Evolutionary conservation across 306 rosid species (phyloP), one percentile per base, ranked within the genome.

Genomic region (Cicer pinnatifidum): DNA sequence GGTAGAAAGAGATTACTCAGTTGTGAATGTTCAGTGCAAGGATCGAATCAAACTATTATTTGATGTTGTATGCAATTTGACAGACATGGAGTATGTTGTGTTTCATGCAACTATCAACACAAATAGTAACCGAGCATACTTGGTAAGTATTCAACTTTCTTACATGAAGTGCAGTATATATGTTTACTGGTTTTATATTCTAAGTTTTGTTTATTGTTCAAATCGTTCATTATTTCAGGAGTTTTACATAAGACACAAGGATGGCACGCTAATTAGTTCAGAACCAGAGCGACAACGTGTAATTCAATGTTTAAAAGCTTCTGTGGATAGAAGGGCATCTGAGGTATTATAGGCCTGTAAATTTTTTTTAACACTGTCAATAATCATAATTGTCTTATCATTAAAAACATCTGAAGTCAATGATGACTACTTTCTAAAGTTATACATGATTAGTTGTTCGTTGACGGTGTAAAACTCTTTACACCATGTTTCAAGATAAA

Each of bases 241-340:
- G 44, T 94, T 94, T 84, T 94, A 89, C 75, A 89, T 94, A 33
- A 87, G 90, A 60, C 99, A 94, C 69, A 83, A 74, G 9, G 97
- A 94, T 75, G 99, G 99, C 62, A 89, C 95, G 3, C 99, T 96
- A n/a, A 94, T 94, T 51, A 94, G 96, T 78, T 94, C 99, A 45
- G 99, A 91, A 69, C 84, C 99, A 0, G 99, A 94, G 69, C 81
- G 89, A 46, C 97, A 89, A 44, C 89, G 97, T 0, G 99, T 94
- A 6, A 94, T 91, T 63, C 96, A 84, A 60, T 94, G 99, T 79
- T 77, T 94, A 82, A 78, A 86, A 80, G 97, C 99, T 56, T 87
- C 99, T 0, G 86, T 94, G 53, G 82, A 91, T 76, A 88, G 99
- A 82, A 85, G 99, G 77, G 85, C 92, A n/a, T 89, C 90, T 67